These are phyloP conservation scores for Eutrema yunnanense DNA, from an alignment of 345 rosid genomes.

Conservation along the genomic window DNA sequence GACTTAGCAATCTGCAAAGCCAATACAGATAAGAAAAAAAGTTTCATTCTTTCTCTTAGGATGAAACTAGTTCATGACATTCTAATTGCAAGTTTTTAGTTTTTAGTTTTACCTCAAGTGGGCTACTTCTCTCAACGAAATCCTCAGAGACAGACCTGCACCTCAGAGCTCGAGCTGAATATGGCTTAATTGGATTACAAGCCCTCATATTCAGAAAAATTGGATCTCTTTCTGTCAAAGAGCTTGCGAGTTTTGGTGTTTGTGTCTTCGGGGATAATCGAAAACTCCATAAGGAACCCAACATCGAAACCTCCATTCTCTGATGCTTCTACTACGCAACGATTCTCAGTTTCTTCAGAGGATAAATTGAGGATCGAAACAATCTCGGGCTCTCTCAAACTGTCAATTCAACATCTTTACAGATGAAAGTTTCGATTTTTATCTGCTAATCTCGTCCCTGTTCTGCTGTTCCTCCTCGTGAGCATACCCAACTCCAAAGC, in stretches of 20 bases:
- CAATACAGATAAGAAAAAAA: neutral
- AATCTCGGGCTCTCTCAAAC: neutral
- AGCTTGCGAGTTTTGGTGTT: conserved; percentile 20
- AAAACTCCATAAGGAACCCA: conserved; percentile 37
- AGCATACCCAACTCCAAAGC: no score
- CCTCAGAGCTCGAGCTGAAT: conserved; percentile 18
- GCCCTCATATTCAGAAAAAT: conserved; percentile 15
- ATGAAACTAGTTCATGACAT: neutral
- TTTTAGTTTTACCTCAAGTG: conserved; percentile 47
- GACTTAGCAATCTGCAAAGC: neutral
- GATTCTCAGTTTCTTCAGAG: neutral
- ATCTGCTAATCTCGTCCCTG: neutral
- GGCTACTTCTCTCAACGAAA: conserved; percentile 69
- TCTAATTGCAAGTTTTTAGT: neutral
- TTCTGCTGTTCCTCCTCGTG: neutral
- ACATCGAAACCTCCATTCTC: conserved; percentile 41
- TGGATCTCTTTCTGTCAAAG: conserved; percentile 25
- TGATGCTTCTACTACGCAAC: neutral
- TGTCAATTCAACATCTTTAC: neutral
- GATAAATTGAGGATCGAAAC: neutral
- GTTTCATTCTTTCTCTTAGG: neutral
- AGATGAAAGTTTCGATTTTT: neutral
- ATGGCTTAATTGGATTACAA: conserved; percentile 15
- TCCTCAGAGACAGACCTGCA: conserved; percentile 41
- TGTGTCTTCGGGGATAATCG: conserved; percentile 19